phyloP scores from a whole-genome alignment of 495 filamentous ascomycete species.

The Glonium stellatum region DNA sequence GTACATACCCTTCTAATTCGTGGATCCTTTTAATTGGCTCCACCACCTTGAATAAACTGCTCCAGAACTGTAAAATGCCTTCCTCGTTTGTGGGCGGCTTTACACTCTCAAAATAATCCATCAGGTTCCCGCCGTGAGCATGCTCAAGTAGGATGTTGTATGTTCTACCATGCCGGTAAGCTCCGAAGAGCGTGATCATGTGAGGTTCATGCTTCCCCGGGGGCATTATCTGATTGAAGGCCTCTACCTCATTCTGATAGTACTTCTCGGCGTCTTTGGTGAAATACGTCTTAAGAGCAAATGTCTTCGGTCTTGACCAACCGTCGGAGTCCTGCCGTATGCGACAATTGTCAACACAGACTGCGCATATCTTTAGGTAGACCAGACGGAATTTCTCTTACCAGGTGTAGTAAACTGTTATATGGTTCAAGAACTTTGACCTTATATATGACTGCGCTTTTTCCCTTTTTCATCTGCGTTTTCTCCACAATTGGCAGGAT shows the following conservation, averaged over 20 bases:
- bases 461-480: background rate
- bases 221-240: slow-evolving; percentile 31
- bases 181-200: slow-evolving; percentile 41
- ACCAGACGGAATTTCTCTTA: too few relatives aligned
- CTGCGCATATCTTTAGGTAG: too few relatives aligned
- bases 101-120: slow-evolving; percentile 34
- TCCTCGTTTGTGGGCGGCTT: slow-evolving; percentile 28
- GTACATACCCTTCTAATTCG: too few relatives aligned
- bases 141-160: slow-evolving; percentile 44
- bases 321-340: slow-evolving; percentile 4
- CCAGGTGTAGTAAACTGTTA: background rate
- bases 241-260: slow-evolving; percentile 37
- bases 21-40: slow-evolving; percentile 37
- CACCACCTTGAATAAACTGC: slow-evolving; percentile 36
- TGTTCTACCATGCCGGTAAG: slow-evolving; percentile 35
- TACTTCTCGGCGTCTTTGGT: slow-evolving; percentile 26
- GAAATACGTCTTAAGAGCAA: slow-evolving; percentile 41
- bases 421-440: slow-evolving; percentile 10
- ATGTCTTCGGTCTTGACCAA: slow-evolving; percentile 24
- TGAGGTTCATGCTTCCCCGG: slow-evolving; percentile 14
- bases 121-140: slow-evolving; percentile 41
- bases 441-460: slow-evolving; percentile 1
- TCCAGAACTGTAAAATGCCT: slow-evolving; percentile 42
- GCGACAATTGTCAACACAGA: too few relatives aligned
- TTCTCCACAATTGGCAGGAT: slow-evolving; percentile 12